A percentile compares a stretch with the other conserved stretches of the same genome.
These are phyloP conservation scores for Cladosporium sp. DNA, from an alignment of 2,329 filamentous ascomycete genomes.

Conservation along the genomic window DNA sequence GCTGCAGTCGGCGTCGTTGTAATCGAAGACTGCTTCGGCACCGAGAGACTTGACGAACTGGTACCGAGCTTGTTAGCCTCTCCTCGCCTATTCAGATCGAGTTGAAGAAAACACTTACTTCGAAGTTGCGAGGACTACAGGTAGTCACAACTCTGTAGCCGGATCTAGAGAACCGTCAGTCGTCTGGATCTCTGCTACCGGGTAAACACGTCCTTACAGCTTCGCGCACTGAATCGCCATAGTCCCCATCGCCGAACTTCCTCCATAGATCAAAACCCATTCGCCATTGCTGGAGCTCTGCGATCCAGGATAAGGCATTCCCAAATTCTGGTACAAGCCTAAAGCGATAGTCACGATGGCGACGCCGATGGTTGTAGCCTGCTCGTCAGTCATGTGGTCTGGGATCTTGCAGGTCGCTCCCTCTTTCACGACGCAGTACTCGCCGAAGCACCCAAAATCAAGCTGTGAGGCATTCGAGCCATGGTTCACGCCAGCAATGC, in stretches of 20 bases:
- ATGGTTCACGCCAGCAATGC: conserved; percentile 49
- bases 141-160: conserved; percentile 44
- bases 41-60: conserved; percentile 45
- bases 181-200: background rate
- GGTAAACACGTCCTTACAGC: conserved; percentile 18
- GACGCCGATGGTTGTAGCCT: conserved; percentile 47
- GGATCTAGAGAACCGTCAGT: conserved; percentile 14
- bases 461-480: conserved; percentile 41
- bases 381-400: conserved; percentile 44
- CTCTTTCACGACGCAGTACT: conserved; percentile 48
- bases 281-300: conserved; percentile 25
- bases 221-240: conserved; percentile 46
- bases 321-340: conserved; percentile 28
- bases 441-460: conserved; percentile 51
- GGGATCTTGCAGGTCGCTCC: conserved; percentile 44
- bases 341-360: conserved; percentile 41
- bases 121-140: conserved; percentile 46
- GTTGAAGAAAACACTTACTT: background rate
- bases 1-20: conserved; percentile 42
- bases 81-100: too few relatives aligned
- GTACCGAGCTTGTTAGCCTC: background rate
- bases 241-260: conserved; percentile 45
- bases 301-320: conserved; percentile 39
- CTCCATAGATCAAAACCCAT: conserved; percentile 46
- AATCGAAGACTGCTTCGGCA: conserved; percentile 48